Conservation (phyloP, 2,329 filamentous ascomycete species). For the Fusarium hainanense region DNA sequence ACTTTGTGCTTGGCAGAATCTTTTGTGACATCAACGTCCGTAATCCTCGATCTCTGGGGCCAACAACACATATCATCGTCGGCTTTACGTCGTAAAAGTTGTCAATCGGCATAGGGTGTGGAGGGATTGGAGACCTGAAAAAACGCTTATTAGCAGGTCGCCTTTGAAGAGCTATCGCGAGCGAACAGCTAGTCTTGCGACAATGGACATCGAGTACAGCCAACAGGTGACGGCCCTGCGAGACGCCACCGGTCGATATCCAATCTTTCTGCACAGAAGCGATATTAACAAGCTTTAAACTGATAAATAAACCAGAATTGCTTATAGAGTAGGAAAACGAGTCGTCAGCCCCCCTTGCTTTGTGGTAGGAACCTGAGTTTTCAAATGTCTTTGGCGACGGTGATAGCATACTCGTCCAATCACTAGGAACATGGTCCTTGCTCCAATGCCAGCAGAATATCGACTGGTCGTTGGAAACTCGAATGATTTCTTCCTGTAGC, state of each 20-base stretch:
- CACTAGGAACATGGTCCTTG: neutral
- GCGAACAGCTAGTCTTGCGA: too few species aligned
- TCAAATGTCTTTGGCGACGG: neutral
- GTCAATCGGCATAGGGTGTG: too few species aligned
- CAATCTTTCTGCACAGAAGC: neutral
- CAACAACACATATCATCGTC: too few species aligned
- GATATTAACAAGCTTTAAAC: neutral
- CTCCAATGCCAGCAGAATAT: neutral
- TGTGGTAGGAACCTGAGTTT: neutral
- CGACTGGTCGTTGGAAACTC: neutral
- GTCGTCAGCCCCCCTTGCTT: neutral
- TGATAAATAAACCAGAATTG: neutral
- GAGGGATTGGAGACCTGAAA: too few species aligned
- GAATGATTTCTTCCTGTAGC: neutral
- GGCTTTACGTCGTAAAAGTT: too few species aligned
- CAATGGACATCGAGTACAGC: neutral
- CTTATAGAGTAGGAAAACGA: neutral
- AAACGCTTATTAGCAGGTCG: too few species aligned
- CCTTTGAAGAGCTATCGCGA: too few species aligned
- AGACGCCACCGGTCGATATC: too few species aligned
- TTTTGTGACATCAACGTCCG: too few species aligned
- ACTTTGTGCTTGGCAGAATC: too few species aligned
- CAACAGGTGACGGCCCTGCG: neutral
- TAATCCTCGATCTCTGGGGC: too few species aligned
- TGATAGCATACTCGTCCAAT: neutral